These are phyloP conservation scores for Penicillium arizonense DNA, from an alignment of 495 filamentous ascomycete species.

Conservation along the genomic window DNA sequence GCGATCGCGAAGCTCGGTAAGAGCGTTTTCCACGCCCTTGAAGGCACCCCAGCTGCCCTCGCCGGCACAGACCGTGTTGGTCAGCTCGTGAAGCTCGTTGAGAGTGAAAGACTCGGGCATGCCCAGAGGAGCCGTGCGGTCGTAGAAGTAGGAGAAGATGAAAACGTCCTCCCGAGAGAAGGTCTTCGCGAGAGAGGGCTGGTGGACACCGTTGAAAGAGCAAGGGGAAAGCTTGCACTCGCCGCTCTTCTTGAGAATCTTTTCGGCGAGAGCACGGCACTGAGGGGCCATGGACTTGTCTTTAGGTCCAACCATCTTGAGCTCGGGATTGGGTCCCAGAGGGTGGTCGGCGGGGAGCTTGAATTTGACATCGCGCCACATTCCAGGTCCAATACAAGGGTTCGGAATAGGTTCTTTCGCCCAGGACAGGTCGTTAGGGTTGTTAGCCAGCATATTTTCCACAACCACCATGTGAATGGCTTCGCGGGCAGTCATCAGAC, in stretches of 20 bases:
- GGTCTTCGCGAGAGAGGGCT: slow-evolving; percentile 88
- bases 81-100: slow-evolving; percentile 78
- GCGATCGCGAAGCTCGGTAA: slow-evolving; percentile 68
- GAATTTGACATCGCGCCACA: slow-evolving; percentile 66
- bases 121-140: slow-evolving; percentile 85
- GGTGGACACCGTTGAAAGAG: slow-evolving; percentile 96
- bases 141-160: slow-evolving; percentile 96
- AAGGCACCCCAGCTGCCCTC: slow-evolving; percentile 77
- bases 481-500: slow-evolving; percentile 90
- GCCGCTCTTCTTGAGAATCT: slow-evolving; percentile 83
- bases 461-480: slow-evolving; percentile 74
- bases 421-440: slow-evolving; percentile 53
- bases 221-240: slow-evolving; percentile 82
- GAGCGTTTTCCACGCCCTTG: slow-evolving; percentile 64
- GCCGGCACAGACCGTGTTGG: slow-evolving; percentile 80
- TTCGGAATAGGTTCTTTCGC: slow-evolving; percentile 66
- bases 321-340: slow-evolving; percentile 57
- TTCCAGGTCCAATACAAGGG: slow-evolving; percentile 85
- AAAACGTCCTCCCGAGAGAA: slow-evolving; percentile 91
- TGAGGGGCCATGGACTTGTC: slow-evolving; percentile 70
- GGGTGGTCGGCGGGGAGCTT: slow-evolving; percentile 60
- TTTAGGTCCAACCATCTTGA: slow-evolving; percentile 84
- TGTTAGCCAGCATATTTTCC: slow-evolving; percentile 54
- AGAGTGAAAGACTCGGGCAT: slow-evolving; percentile 96
- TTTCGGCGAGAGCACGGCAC: slow-evolving; percentile 86